Evolutionary conservation across 2,329 filamentous ascomycete genomes (phyloP), one percentile per base, ranked within the genome.

Genomic region (Alternaria sp.): DNA sequence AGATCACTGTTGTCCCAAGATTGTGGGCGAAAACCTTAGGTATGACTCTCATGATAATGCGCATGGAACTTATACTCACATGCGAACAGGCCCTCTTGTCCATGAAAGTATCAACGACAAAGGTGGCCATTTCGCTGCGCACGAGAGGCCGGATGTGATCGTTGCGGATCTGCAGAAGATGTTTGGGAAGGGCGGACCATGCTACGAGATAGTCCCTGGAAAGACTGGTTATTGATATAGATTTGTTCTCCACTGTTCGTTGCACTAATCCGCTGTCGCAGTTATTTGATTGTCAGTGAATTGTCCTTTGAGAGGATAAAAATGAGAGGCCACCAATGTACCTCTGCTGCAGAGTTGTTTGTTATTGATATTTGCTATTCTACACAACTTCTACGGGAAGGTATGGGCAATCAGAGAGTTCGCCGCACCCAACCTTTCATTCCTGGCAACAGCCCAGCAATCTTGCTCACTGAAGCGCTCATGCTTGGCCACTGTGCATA

Each of bases 61-160:
- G 28, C 9, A 3, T 41, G 30, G 11, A 14, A 12, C 32, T 30
- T 44, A 34, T 57, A 24, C 55, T 65, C 8, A 61, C 14, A 22
- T 22, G n/a, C 3, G 24, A 18, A 26, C 30, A 76, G 75, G 75
- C 2, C 67, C 84, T 0, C 81, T 91, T 0, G 88, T 89, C 0
- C 87, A 85, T 51, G 84, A 88, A 65, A 80, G 78, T 20, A 68
- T 75, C 6, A 82, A 87, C 51, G 73, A 81, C 1, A 79, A 79
- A 7, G 86, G 86, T 0, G 87, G 87, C 0, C 88, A 90, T 71
- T 90, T 90, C 68, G 87, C 86, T 2, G 84, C 88, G 0, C 85
- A 83, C 67, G 88, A 90, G 74, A 77, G 78, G 22, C 88, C 88
- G 0, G 79, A 85, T 22, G 75, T 80, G 5, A 75, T 90, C 24